Conservation (phyloP, 352 stramenopile species). For the Phytophthora sp. region DNA sequence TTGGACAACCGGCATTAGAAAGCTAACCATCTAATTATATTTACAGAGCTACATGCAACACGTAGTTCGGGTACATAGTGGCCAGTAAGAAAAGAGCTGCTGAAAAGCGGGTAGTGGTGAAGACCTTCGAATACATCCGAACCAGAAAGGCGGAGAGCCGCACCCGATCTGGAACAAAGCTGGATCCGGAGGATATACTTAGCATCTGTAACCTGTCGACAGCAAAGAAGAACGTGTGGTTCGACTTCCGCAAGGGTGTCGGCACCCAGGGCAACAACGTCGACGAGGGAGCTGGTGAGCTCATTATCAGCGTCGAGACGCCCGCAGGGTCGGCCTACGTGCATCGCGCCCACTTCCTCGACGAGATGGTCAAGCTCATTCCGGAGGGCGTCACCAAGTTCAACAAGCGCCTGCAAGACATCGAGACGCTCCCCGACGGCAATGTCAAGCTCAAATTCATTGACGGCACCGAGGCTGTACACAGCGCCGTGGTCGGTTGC, state of each 20-base stretch:
- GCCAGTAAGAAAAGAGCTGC: no score
- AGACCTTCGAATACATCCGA: no score
- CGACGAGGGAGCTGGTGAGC: slow-evolving; percentile 25
- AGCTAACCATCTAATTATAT: no score
- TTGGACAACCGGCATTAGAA: no score
- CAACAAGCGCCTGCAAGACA: slow-evolving; percentile 37
- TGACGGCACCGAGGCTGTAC: slow-evolving; percentile 39
- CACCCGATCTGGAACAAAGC: no score
- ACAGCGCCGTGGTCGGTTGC: slow-evolving; percentile 39
- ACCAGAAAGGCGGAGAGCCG: no score
- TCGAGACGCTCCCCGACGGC: slow-evolving; percentile 37
- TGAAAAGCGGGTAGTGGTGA: no score
- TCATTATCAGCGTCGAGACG: slow-evolving; percentile 42
- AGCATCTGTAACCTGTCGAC: slow-evolving; percentile 42
- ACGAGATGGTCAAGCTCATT: slow-evolving; percentile 41
- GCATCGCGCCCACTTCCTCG: slow-evolving; percentile 42
- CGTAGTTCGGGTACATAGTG: no score
- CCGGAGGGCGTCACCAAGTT: slow-evolving; percentile 36
- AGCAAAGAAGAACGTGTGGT: slow-evolving; percentile 45
- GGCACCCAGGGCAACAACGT: slow-evolving; percentile 26
- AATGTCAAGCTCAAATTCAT: slow-evolving; percentile 42
- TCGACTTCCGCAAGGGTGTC: slow-evolving; percentile 44
- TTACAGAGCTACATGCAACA: no score
- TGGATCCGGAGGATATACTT: no score
- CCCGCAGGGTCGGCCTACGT: slow-evolving; percentile 41